A percentile compares a stretch with the other conserved stretches of the same genome.
phyloP scores from a whole-genome alignment of 257 asterid species.

The Phtheirospermum japonicum region DNA sequence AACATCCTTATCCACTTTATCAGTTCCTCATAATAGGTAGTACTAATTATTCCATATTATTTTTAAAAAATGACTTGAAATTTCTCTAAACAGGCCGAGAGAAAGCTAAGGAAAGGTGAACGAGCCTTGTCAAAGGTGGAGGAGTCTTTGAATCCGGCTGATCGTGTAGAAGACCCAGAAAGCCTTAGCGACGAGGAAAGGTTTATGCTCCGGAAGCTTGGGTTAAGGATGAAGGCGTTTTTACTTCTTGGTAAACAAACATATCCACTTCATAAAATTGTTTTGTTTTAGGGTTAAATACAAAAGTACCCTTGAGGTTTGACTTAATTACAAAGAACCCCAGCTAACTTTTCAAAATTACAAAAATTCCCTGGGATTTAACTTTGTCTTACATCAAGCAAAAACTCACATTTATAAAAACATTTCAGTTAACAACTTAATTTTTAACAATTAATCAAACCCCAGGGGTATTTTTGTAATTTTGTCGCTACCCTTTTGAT shows the following conservation, averaged over 20 bases:
- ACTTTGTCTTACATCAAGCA: not conserved
- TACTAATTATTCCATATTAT: not conserved
- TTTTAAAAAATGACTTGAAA: constrained; percentile 23
- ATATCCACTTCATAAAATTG: constrained; percentile 11
- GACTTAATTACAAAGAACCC: not conserved
- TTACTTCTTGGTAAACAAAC: constrained; percentile 71
- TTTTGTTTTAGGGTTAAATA: not conserved
- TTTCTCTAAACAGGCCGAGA: constrained; percentile 63
- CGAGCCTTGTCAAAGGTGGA: constrained; percentile 80
- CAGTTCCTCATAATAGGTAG: not conserved
- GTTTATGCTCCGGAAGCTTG: constrained; percentile 97
- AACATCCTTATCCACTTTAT: too few species aligned
- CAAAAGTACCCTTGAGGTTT: not conserved
- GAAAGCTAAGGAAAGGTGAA: constrained; percentile 70
- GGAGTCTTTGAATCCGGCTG: constrained; percentile 63
- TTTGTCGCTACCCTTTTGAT: not conserved
- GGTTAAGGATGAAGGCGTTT: constrained; percentile 96
- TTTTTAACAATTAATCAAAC: not conserved
- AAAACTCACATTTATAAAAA: not conserved
- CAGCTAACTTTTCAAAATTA: not conserved
- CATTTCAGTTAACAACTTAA: not conserved
- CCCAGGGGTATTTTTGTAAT: too few species aligned
- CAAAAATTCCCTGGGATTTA: not conserved
- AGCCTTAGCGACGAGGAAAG: constrained; percentile 89
- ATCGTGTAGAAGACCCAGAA: constrained; percentile 57